Evolutionary conservation across 768 basidiomycete genomes (phyloP), one percentile per base, ranked within the genome.

Genomic region (Podaxis sp.): DNA sequence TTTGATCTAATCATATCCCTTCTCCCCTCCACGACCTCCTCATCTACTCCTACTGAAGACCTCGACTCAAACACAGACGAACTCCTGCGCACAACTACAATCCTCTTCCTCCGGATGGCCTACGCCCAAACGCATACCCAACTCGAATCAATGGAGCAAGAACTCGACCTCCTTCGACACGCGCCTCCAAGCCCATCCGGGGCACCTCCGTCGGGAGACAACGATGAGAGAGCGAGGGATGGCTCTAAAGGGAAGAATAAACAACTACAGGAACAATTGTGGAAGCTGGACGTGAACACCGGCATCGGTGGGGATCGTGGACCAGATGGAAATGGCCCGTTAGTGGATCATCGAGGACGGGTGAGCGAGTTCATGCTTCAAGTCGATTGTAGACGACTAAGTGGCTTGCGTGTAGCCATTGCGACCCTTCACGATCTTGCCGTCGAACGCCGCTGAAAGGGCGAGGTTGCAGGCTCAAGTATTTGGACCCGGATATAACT

Each of bases 401-500:
- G 14, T 42, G 51, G 27, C 55, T 37, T 23, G 18, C 40, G 13
- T 25, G 44, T 63, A 97, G 91, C 92, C 93, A 13, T 76, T 97
- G 58, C 84, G 90, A 37, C 93, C 96, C 14, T 98, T 99, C 72
- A 95, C 91, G 0, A 94, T 99, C 61, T 78, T 98, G 13, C 93
- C 95, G 0, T 83, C 89, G 2, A 80, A 82, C 35, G 74, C 80
- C 46, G 71, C 79, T 18, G 82, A 95, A 65, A 86, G 95, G 61
- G 79, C 87, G 44, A 82, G 86, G 25, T 69, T 97, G 5, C 88
- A 88, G 69, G 74, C 82, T 1, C 85, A 91, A 67, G 95, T 98
- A 3, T 98, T 98, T 74, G 83, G 87, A 14, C 84, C 92, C 13
- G 84, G 83, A 10, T 86, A 97, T 68, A 84, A 88, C 46, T 76